Evolutionary conservation across 2,329 filamentous ascomycete genomes (phyloP), one percentile per base, ranked within the genome.

Genomic region (Triangularia verruculosa): DNA sequence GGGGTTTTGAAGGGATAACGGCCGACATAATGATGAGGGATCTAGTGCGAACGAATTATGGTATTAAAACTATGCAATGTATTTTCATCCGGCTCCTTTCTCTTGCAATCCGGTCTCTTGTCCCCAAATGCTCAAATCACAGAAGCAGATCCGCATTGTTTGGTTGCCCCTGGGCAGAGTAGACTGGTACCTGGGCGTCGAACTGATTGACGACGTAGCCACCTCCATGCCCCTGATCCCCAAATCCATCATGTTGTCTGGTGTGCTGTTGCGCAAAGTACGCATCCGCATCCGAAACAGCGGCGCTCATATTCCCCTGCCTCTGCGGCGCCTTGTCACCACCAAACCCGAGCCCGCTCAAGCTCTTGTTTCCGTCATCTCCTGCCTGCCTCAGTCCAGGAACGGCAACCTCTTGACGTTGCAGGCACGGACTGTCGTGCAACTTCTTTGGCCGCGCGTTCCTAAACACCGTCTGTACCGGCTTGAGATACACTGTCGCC

Each of bases 401-500:
- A 2, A 69, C 72, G 4, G 74, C 71, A 17, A 82, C 82, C 0
- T 85, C 84, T 61, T 90, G 85, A 67, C 86, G 89, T 77, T 97
- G 95, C 43, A 99, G 81, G 0, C 93, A 93, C 0, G 94, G 93
- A 2, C 89, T 94, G 60, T 96, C 91, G 61, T 87, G 83, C 2
- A 99, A 82, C 62, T 88, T 88, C 22, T 92, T 85, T 1, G 92
- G 90, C 13, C 95, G 86, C 12, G 95, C 94, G 17, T 89, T 89
- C 63, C 95, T 89, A 82, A 99, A 99, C 9, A 99, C 95, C 61
- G 95, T 94, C 75, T 98, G 93, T 5, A 99, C 94, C 3, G 95
- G 95, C 76, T 99, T 99, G 57, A 99, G 86, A 76, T 99, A 99
- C 59, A 99, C 94, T 0, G 95, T 99, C 3, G 95, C 95, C 3